Base-by-base conservation (phyloP, 1,284 basidiomycete species). In the Cryptococcus wingfieldii region DNA sequence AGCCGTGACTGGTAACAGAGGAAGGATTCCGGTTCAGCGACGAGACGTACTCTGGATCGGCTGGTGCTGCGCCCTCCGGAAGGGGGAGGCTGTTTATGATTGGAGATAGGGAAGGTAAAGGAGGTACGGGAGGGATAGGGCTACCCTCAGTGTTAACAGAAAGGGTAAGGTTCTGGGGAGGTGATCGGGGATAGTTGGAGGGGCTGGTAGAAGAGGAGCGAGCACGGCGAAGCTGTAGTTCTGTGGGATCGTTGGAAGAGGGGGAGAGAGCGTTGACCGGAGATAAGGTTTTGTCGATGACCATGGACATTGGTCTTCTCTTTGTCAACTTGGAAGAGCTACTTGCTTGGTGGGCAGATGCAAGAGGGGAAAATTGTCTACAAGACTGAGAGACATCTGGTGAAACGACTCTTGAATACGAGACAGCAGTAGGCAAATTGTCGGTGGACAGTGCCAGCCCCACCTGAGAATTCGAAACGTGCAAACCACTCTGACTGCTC, bases 1-100 rank as follows among this genome's bases (percentile, higher is more conserved):
- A 48, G 14, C 18, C 47, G n/a, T 31, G 43, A 13, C 49, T 28
- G 8, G 58, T 60, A 14, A 54, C 55, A 5, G 53, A 50, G 13
- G 58, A 60, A 7, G 51, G 43, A 38, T 60, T 56, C 4, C 58
- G 51, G 42, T 56, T 60, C 19, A 60, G 43, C 5, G 50, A 54
- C 44, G 43, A 58, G 27, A 28, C 28, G 18, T 12, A 37, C 8
- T 18, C 41, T n/a, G 14, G 44, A 25, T 25, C 18, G 2, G 56
- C 46, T 8, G 56, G 51, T 27, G 51, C 52, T 16, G 56, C 56
- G 23, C 56, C 56, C 13, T 48, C 39, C 4, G 51, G 55, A 5
- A 58, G 39, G 16, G 52, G 55, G 4, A 46, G 47, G 38, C 9
- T 52, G 7, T 18, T 31, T 25, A 18, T n/a, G 8, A 23, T 34